phyloP scores from a whole-genome alignment of 306 rosid genomes.

The Astragalus membranaceus region DNA sequence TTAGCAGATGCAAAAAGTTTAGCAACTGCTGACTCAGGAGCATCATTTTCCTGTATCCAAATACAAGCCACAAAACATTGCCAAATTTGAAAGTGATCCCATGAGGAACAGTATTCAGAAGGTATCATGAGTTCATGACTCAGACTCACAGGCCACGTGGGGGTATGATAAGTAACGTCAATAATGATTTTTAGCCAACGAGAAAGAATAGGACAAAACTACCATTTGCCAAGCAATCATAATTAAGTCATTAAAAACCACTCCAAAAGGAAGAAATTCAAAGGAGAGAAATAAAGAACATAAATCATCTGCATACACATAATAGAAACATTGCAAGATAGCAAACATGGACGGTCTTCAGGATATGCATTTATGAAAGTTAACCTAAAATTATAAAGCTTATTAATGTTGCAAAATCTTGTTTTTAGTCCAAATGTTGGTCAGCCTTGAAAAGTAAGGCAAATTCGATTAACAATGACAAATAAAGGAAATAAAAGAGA shows the following conservation, averaged over 20 bases:
- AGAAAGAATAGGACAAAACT: neutral
- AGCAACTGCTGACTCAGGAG: conserved; percentile 77
- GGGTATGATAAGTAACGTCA: neutral
- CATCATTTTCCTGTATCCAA: conserved; percentile 62
- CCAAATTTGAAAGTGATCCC: neutral
- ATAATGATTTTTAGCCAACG: neutral
- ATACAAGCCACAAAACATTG: conserved; percentile 8
- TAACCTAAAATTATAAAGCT: neutral
- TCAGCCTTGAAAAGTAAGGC: neutral
- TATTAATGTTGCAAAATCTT: neutral
- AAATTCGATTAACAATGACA: neutral
- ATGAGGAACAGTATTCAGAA: neutral
- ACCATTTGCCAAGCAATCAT: neutral
- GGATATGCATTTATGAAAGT: neutral
- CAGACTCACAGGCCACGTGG: neutral
- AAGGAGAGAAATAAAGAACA: neutral
- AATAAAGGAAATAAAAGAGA: neutral
- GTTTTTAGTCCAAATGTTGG: neutral
- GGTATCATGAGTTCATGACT: neutral
- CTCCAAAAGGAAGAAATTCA: neutral
- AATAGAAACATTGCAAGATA: neutral
- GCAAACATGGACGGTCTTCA: neutral
- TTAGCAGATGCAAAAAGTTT: conserved; percentile 73
- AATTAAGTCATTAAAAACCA: neutral
- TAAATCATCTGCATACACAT: neutral